These are phyloP conservation scores for Ogataea kodamae DNA, from an alignment of 805 yeast species.

Conservation along the genomic window DNA sequence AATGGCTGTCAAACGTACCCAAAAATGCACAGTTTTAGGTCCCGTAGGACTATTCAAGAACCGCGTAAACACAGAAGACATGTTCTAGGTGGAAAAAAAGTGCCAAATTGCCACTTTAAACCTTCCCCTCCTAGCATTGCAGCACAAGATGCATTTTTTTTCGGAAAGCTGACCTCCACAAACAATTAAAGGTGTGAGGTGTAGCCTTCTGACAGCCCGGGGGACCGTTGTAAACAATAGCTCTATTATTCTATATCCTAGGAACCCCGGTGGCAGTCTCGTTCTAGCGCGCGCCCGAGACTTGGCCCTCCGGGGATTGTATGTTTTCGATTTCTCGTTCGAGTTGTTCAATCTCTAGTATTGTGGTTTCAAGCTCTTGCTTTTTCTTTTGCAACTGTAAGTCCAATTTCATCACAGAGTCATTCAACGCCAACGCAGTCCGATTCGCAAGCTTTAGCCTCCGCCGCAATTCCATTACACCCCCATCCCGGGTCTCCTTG, in stretches of 20 bases:
- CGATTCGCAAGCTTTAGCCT: slow-evolving; percentile 9
- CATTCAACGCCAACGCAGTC: slow-evolving; percentile 13
- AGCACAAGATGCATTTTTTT: slow-evolving; percentile 6
- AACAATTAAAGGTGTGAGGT: too few species aligned
- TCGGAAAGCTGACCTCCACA: slow-evolving; percentile 10
- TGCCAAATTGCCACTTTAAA: too few species aligned
- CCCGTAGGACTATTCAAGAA: slow-evolving; percentile 88
- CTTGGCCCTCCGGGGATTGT: slow-evolving; percentile 1
- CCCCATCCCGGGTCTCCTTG: slow-evolving; percentile 1
- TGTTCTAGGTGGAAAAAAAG: too few species aligned
- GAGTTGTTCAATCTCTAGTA: slow-evolving; percentile 9
- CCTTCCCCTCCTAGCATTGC: slow-evolving; percentile 1
- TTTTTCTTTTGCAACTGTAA: slow-evolving; percentile 9
- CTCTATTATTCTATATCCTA: not conserved
- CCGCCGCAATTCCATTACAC: slow-evolving; percentile 8
- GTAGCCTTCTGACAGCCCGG: too few species aligned
- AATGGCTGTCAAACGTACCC: slow-evolving; percentile 52
- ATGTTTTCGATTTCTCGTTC: slow-evolving; percentile 11
- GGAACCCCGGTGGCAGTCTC: slow-evolving; percentile 1
- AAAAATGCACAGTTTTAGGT: slow-evolving; percentile 94
- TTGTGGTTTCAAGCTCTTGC: slow-evolving; percentile 11
- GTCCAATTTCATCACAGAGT: slow-evolving; percentile 11
- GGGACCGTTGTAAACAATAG: too few species aligned
- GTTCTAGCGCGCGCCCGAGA: slow-evolving; percentile 3
- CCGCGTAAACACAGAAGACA: slow-evolving; percentile 59